Evolutionary conservation across 176 grass and related monocot species (phyloP), one percentile per base, ranked within the genome.

Genomic region (Musa beccarii): DNA sequence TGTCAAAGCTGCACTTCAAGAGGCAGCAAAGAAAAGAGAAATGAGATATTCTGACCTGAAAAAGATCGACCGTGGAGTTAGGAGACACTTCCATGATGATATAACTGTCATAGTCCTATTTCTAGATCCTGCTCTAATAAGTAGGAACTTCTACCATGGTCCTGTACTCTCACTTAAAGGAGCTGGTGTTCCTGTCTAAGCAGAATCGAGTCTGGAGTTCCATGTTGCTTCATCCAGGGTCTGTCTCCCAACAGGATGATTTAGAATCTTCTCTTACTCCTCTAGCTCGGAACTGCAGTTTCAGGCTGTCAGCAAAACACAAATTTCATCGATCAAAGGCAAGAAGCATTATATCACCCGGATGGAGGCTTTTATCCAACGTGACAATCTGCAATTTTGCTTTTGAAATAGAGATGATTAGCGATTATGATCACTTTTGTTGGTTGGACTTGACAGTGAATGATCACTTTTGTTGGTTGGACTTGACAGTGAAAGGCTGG

Each of bases 51-150:
- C 54, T 59, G 73, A 75, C 73, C 54, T 75, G 26, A 75, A 49
- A 75, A 61, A 75, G 73, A 75, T 75, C 43, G 73, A 75, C 49
- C 73, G 73, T 20, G 53, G 73, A 23, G 16, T 75, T 26, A 75
- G 73, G 54, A 75, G 73, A 59, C 73, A 75, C 61, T 75, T 75
- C 43, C 73, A 75, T 75, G 73, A 75, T 49, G 73, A 75, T 34
- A 75, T 75, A 56, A 75, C 73, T 49, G 73, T 61, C 15, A 61
- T 75, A 61, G 73, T 75, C 11, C 23, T 75, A n/a, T 75, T 61
- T 61, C 73, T 75, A 16, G 73, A 75, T n/a, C 23, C 53, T 49
- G 61, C 24, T 11, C 53, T 61, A 10, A 49, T 59, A 59, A 75
- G 24, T 49, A 75, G 61, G 55, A 75, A 49, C 54, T 49, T 69